Evolutionary conservation across 1,284 basidiomycete genomes (phyloP), one percentile per base, ranked within the genome.

Genomic region (Moesziomyces parantarcticus): DNA sequence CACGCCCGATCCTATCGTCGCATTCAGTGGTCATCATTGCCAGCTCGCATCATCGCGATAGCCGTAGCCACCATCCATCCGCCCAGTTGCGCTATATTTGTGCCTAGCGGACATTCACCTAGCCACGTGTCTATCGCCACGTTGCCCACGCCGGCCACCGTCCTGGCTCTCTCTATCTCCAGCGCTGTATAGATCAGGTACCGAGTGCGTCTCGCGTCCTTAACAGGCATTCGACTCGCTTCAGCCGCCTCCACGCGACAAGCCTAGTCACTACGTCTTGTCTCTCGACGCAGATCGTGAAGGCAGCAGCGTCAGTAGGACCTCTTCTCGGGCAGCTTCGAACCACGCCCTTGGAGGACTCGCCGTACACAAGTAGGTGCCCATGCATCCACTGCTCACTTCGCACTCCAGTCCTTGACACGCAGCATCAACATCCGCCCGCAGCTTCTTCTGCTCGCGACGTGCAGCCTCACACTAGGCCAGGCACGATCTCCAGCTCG

Each of bases 51-150:
- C 29, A 32, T 32, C 29, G 29, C 29, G 29, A 32, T 32, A 32
- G 20, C 29, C 26, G 43, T 43, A 18, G 34, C 34, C 44, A 49
- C 34, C 29, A 22, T 43, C 42, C 36, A 21, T 18, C 11, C n/a
- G 21, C 46, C 36, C n/a, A 39, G 9, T 47, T 29, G 7, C 48
- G 39, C 54, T 58, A 51, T 55, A 50, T 50, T 58, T 58, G 56
- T 55, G 62, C 56, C 50, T 58, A 29, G 40, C 48, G 20, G 25
- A 26, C 46, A 18, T 32, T 34, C 49, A 40, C 46, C 43, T 43
- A 46, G 18, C 22, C 46, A 44, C 22, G 16, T 16, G 18, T 13
- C 14, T 16, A 39, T 8, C 16, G 5, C 5, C 16, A 39, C 16
- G 14, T 6, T 16, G 7, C 16, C 36, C 16, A 39, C 16, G 16